Conservation (phyloP, 2,329 filamentous ascomycete species). For the Exophiala alcalophila region DNA sequence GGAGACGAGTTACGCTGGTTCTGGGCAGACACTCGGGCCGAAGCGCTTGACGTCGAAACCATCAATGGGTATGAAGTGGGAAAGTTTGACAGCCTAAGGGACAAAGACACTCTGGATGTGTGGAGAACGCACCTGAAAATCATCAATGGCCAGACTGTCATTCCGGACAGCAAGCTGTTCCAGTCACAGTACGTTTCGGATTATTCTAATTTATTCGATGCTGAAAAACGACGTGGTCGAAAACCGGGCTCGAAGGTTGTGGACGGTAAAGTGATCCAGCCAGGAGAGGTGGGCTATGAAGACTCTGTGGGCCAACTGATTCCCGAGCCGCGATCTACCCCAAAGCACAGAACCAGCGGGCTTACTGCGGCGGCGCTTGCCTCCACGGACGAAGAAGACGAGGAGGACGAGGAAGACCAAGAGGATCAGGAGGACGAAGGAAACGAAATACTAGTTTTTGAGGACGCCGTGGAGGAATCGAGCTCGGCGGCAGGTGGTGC, state of each 20-base stretch:
- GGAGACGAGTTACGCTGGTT: conserved; percentile 47
- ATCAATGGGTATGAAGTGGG: conserved; percentile 55
- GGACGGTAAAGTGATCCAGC: conserved; percentile 25
- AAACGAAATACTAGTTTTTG: no score
- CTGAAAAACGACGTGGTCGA: conserved; percentile 15
- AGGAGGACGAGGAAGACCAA: conserved; percentile 11
- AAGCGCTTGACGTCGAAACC: conserved; percentile 55
- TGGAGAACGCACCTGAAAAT: conserved; percentile 48
- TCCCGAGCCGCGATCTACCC: conserved; percentile 9
- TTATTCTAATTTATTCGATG: conserved; percentile 4
- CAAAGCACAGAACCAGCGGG: conserved; percentile 25
- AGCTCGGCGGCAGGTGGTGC: background rate
- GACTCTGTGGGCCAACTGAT: conserved; percentile 2
- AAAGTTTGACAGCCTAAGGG: conserved; percentile 45
- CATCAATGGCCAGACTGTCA: conserved; percentile 38
- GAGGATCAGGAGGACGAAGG: conserved; percentile 8
- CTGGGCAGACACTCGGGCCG: conserved; percentile 55
- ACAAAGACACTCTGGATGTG: conserved; percentile 36
- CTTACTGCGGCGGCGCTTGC: conserved; percentile 25
- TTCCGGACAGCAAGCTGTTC: conserved; percentile 3
- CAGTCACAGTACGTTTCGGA: conserved; percentile 5
- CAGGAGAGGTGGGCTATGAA: conserved; percentile 21
- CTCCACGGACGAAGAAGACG: conserved; percentile 27
- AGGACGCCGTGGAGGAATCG: conserved; percentile 23
- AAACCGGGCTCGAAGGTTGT: conserved; percentile 27